Conservation (phyloP, 306 rosid genomes). For the Prunus armeniaca region DNA sequence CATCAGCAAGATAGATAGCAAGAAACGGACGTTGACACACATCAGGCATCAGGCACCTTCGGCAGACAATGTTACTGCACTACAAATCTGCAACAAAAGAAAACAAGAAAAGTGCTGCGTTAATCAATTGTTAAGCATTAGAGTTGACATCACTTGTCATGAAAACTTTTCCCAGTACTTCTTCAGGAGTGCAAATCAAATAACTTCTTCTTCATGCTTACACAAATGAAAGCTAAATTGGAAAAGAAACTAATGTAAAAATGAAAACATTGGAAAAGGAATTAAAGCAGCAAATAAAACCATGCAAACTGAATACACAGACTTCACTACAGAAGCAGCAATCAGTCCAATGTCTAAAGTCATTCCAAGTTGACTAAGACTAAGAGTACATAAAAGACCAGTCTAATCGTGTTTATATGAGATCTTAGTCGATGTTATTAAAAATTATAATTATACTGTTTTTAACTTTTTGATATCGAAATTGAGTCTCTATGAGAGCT, state of each 20-base stretch:
- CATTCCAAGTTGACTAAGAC: background rate
- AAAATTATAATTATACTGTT: no score
- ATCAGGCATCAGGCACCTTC: background rate
- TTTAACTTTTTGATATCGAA: background rate
- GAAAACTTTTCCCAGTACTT: no score
- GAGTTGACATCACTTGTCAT: no score
- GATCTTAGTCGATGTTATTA: no score
- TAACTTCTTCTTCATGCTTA: no score
- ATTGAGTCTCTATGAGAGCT: background rate
- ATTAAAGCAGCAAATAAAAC: no score
- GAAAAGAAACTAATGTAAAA: no score
- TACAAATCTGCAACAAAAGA: background rate
- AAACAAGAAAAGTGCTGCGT: no score
- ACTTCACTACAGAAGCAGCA: background rate
- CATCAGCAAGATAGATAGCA: background rate
- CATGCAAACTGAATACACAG: background rate
- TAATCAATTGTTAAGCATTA: no score
- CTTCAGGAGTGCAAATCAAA: no score
- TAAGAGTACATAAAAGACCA: background rate
- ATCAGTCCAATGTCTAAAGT: background rate
- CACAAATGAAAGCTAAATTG: no score
- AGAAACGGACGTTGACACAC: background rate
- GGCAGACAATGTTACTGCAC: background rate
- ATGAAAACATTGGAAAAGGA: no score
- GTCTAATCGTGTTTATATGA: background rate